Base-by-base conservation (phyloP, 495 filamentous ascomycete genomes). In the Polyplosphaeria fusca region DNA sequence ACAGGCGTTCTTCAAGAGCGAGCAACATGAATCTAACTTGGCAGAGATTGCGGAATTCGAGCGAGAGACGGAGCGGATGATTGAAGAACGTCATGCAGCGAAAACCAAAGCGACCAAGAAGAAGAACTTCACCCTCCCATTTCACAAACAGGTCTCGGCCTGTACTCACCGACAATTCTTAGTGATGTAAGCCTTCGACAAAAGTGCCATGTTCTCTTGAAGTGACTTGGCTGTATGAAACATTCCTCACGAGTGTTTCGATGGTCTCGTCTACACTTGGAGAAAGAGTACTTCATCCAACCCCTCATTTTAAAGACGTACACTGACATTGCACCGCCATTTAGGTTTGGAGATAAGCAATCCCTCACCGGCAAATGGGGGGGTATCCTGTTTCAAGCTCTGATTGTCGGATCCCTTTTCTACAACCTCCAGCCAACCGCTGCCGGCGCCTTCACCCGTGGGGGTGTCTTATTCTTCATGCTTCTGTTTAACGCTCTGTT, bases 401-500 rank as follows among this genome's bases (percentile, higher is more conserved):
- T 93, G 4, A 87, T 95, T 48, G 79, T 91, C 18, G 88, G 89
- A 32, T 85, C 81, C 53, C 65, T 91, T 11, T 94, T 91, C 65
- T 92, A 81, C 69, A 74, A 90, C 39, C 77, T 84, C 1, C 85
- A 85, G 0, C 50, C 74, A 9, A 87, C 83, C 63, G 75, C 77
- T 45, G 63, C 68, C 0, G 82, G 82, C 5, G 71, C 75, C 37
- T 80, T 85, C 63, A 65, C 79, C 4, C 73, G 80, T 13, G 80
- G 79, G 45, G 81, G 79, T 66, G 77, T 81, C 1, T 71, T 85
- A 65, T 94, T 93, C 71, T 89, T 88, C 67, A 79, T 85, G 41
- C 70, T 94, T 11, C 71, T 96, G 12, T 92, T 92, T 76, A 91
- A 91, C 61, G 80, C 87, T 24, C 77, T 94, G 28, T 77, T 92